These are phyloP conservation scores for Boletus subparvulus DNA, from an alignment of 768 basidiomycete genomes.

Conservation along the genomic window DNA sequence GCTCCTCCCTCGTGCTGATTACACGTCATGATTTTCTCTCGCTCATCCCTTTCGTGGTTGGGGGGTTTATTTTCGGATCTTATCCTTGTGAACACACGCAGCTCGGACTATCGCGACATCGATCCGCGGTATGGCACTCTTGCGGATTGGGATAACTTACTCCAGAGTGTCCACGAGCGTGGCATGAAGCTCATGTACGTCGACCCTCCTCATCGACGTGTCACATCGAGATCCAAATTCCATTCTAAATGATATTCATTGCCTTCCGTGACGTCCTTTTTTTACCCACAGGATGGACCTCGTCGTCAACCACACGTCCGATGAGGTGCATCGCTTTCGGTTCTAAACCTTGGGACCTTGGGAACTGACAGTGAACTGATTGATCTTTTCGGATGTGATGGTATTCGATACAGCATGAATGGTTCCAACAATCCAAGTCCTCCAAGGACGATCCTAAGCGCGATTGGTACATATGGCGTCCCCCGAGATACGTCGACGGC, in stretches of 20 bases:
- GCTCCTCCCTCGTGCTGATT: not conserved
- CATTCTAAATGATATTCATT: not conserved
- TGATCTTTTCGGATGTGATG: not conserved
- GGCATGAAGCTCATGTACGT: constrained; percentile 72
- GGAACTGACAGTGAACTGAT: not conserved
- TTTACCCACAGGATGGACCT: constrained; percentile 61
- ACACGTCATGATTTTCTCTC: not conserved
- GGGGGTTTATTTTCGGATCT: constrained; percentile 4
- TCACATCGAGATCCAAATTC: constrained; percentile 18
- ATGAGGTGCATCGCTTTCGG: constrained; percentile 44
- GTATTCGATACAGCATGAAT: constrained; percentile 50
- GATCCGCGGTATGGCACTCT: constrained; percentile 66
- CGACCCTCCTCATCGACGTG: not conserved
- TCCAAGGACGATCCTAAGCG: constrained; percentile 56
- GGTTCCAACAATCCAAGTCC: constrained; percentile 63
- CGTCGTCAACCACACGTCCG: constrained; percentile 72
- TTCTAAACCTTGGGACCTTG: not conserved
- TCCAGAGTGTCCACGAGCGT: constrained; percentile 53
- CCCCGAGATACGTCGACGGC: constrained; percentile 53
- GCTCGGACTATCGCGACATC: constrained; percentile 64
- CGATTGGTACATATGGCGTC: constrained; percentile 78
- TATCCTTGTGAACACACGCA: constrained; percentile 25
- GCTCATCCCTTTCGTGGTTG: not conserved
- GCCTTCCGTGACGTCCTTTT: constrained; percentile 4
- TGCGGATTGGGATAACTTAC: constrained; percentile 55